These are phyloP conservation scores for Hypoxylon sp. DNA, from an alignment of 2,329 filamentous ascomycete species.

Conservation along the genomic window DNA sequence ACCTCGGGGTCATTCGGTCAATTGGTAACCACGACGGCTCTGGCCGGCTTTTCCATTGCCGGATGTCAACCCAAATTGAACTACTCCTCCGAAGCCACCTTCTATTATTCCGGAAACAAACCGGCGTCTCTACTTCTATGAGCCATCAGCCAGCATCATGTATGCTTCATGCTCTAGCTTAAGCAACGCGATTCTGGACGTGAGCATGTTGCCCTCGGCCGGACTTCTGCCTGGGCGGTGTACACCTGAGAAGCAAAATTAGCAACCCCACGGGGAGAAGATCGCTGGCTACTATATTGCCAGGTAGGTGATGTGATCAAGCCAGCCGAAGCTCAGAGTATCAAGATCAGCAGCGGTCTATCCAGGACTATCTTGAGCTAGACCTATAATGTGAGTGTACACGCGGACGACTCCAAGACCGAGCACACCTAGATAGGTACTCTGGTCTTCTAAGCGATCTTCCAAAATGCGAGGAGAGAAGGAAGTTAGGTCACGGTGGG, in stretches of 20 bases:
- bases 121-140: neutral
- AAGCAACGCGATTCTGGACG: neutral
- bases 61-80: neutral
- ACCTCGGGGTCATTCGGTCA: conserved; percentile 17
- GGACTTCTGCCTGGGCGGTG: neutral
- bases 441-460: neutral
- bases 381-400: neutral
- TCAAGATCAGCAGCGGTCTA: neutral
- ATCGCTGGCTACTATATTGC: neutral
- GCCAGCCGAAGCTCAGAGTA: neutral
- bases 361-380: neutral
- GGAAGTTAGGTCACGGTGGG: neutral
- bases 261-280: neutral
- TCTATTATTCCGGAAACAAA: neutral
- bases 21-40: conserved; percentile 12
- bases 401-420: neutral
- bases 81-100: neutral
- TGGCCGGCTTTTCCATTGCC: conserved; percentile 7
- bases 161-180: neutral
- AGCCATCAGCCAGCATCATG: neutral
- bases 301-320: neutral
- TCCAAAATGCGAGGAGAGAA: neutral
- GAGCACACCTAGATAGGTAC: neutral
- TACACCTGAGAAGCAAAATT: neutral
- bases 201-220: neutral